These are phyloP conservation scores for Iris macrosiphon DNA, from an alignment of 106 monocot species.

Conservation along the genomic window DNA sequence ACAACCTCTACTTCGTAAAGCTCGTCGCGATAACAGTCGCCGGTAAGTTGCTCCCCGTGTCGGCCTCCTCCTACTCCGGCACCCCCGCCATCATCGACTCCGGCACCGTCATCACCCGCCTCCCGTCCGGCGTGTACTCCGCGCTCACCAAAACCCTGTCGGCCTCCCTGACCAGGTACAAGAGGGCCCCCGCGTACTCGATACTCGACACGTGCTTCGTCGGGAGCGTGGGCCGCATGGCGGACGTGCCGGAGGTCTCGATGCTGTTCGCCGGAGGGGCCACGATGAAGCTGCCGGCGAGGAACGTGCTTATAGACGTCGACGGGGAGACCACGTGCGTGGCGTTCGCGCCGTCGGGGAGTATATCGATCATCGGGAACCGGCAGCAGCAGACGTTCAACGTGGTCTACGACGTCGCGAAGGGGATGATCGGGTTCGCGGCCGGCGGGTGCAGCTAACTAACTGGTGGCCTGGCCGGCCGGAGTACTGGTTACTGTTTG, in stretches of 20 bases:
- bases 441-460: constrained; percentile 37
- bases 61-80: constrained; percentile 16
- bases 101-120: constrained; percentile 62
- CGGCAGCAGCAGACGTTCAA: constrained; percentile 44
- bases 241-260: constrained; percentile 31
- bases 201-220: constrained; percentile 62
- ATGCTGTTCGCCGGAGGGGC: constrained; percentile 52
- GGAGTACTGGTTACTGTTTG: too few relatives aligned
- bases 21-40: constrained; percentile 25
- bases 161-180: constrained; percentile 6
- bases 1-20: constrained; percentile 39
- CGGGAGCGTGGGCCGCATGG: constrained; percentile 15
- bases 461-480: too few relatives aligned
- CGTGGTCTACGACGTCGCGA: constrained; percentile 37
- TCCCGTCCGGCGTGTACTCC: constrained; percentile 34
- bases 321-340: constrained; percentile 34
- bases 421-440: constrained; percentile 35
- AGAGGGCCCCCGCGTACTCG: constrained; percentile 32
- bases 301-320: constrained; percentile 50
- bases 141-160: constrained; percentile 33
- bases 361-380: constrained; percentile 36
- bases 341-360: constrained; percentile 34
- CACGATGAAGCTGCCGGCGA: constrained; percentile 26
- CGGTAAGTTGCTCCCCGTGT: constrained; percentile 12
- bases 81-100: constrained; percentile 66